These are phyloP conservation scores for Xylariaceae sp. DNA, from an alignment of 2,329 filamentous ascomycete genomes.

Conservation along the genomic window DNA sequence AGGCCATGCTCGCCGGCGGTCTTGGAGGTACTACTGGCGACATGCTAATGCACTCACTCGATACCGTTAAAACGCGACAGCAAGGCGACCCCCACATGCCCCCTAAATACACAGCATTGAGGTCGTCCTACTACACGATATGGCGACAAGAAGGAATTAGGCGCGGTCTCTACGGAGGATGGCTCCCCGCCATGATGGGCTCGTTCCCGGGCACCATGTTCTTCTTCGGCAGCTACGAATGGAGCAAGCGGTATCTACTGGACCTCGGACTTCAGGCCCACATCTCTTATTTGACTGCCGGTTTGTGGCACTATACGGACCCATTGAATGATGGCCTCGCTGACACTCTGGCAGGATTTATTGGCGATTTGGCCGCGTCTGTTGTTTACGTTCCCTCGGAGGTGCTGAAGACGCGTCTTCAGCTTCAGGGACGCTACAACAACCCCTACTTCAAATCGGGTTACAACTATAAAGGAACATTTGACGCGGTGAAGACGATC, in stretches of 20 bases:
- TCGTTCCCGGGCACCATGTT: constrained; percentile 91
- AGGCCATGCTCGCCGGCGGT: constrained; percentile 95
- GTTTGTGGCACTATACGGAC: constrained; percentile 40
- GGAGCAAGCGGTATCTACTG: constrained; percentile 83
- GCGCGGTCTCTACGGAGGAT: constrained; percentile 87
- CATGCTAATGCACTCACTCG: constrained; percentile 97
- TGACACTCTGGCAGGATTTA: constrained; percentile 57
- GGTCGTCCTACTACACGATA: constrained; percentile 87
- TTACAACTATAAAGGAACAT: constrained; percentile 88
- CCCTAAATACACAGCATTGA: constrained; percentile 85
- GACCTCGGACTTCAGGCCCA: constrained; percentile 78
- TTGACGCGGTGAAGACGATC: constrained; percentile 82
- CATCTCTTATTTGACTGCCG: constrained; percentile 78
- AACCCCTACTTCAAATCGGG: constrained; percentile 91
- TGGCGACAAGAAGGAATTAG: constrained; percentile 84
- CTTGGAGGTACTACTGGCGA: constrained; percentile 90
- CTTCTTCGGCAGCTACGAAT: constrained; percentile 97
- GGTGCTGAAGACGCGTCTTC: constrained; percentile 93
- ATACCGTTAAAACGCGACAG: constrained; percentile 97
- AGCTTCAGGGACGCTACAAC: constrained; percentile 90
- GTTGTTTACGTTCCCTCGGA: constrained; percentile 95
- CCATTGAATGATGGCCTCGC: constrained; percentile 1
- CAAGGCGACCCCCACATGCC: constrained; percentile 93
- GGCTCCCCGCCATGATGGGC: constrained; percentile 81
- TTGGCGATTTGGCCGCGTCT: constrained; percentile 88